Conservation (phyloP, 805 yeast genomes). For the Cyberlindnera japonica region DNA sequence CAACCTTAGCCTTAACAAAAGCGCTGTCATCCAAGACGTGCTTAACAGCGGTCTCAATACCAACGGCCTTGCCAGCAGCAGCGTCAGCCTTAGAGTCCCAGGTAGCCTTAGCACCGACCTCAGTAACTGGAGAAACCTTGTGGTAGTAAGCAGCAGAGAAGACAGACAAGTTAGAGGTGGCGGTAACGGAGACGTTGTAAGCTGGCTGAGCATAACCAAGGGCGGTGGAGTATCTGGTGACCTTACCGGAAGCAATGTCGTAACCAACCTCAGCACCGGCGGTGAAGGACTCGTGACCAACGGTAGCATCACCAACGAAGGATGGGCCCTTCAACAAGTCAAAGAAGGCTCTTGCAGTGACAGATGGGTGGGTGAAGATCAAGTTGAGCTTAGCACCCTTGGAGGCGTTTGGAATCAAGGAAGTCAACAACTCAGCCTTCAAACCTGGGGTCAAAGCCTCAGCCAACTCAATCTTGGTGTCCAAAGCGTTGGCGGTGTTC, state of each 20-base stretch:
- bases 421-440: conserved; percentile 86
- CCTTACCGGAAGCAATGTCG: conserved; percentile 88
- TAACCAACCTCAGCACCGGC: conserved; percentile 97
- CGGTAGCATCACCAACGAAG: conserved; percentile 90
- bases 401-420: conserved; percentile 79
- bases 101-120: conserved; percentile 97
- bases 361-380: conserved; percentile 87
- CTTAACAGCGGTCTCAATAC: conserved; percentile 94
- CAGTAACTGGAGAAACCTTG: conserved; percentile 84
- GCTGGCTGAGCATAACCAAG: conserved; percentile 87
- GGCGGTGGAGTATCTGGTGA: conserved; percentile 91
- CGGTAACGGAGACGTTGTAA: conserved; percentile 76
- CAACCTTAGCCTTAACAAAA: conserved; percentile 93
- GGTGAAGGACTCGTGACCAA: conserved; percentile 94
- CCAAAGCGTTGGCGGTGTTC: conserved; percentile 89
- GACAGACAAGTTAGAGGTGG: conserved; percentile 81
- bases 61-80: conserved; percentile 74
- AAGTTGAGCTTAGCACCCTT: conserved; percentile 88
- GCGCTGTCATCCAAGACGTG: conserved; percentile 84
- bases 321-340: conserved; percentile 94
- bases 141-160: conserved; percentile 97
- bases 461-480: conserved; percentile 88
- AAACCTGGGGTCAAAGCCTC: conserved; percentile 94
- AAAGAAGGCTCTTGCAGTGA: conserved; percentile 91
- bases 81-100: conserved; percentile 75